Conservation (phyloP, 768 basidiomycete species). For the Ramaria sp. region DNA sequence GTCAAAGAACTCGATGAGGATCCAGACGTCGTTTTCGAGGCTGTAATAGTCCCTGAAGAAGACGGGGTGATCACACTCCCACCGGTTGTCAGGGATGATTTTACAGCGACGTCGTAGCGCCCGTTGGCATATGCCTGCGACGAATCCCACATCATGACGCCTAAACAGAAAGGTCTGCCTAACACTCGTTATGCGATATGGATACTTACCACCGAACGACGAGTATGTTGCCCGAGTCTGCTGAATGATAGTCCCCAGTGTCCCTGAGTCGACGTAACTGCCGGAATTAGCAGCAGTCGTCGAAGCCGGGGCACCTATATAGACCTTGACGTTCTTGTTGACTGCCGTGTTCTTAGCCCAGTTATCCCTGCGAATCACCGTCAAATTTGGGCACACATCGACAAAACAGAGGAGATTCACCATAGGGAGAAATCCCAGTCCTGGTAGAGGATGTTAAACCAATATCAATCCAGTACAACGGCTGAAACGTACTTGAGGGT, state of each 20-base stretch:
- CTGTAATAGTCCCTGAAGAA: background rate
- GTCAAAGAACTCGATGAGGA: conserved; percentile 9
- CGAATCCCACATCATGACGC: conserved; percentile 18
- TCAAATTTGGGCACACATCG: background rate
- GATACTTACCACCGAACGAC: conserved; percentile 8
- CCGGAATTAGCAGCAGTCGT: conserved; percentile 5
- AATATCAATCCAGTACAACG: background rate
- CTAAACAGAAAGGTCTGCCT: background rate
- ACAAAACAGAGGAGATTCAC: conserved; percentile 3
- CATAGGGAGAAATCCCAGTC: conserved; percentile 35
- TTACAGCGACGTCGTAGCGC: conserved; percentile 4
- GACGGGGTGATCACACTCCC: background rate
- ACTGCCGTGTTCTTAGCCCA: conserved; percentile 10
- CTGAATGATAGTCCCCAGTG: conserved; percentile 6
- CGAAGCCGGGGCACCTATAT: conserved; percentile 11
- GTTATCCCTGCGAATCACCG: conserved; percentile 6
- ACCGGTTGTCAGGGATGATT: background rate
- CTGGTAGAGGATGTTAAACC: conserved; percentile 21
- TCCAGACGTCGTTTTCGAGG: conserved; percentile 1
- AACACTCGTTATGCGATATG: too few species aligned
- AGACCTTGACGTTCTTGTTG: conserved; percentile 12
- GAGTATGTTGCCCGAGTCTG: conserved; percentile 3
- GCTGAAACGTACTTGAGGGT: conserved; percentile 34
- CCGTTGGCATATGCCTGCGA: conserved; percentile 9
- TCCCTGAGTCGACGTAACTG: conserved; percentile 6